phyloP scores from a whole-genome alignment of 2,329 filamentous ascomycete genomes.

The Penicillium verrucosum region DNA sequence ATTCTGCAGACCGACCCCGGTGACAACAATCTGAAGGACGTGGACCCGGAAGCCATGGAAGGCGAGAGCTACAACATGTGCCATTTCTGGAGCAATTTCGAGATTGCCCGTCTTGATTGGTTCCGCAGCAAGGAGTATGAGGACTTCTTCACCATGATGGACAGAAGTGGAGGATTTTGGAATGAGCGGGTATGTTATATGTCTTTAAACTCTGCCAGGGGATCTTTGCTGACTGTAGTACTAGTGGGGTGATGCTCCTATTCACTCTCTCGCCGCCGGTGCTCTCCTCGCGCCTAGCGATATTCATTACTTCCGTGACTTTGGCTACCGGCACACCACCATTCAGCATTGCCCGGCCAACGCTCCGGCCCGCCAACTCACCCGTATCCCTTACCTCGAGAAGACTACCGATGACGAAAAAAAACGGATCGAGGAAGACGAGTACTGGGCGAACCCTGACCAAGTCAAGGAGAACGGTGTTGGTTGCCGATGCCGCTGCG shows the following conservation, averaged over 20 bases:
- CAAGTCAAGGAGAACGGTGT: constrained; percentile 91
- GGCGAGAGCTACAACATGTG: constrained; percentile 99
- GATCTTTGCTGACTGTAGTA: constrained; percentile 31
- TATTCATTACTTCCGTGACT: constrained; percentile 98
- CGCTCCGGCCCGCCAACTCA: constrained; percentile 80
- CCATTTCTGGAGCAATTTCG: constrained; percentile 99
- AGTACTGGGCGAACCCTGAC: constrained; percentile 91
- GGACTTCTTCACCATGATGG: constrained; percentile 99
- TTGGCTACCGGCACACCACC: constrained; percentile 96
- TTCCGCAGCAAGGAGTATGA: constrained; percentile 97
- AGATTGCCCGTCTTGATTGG: constrained; percentile 91
- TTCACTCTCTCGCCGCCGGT: constrained; percentile 94
- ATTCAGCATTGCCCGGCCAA: constrained; percentile 98
- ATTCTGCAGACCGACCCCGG: constrained; percentile 73
- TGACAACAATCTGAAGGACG: constrained; percentile 67
- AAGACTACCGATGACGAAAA: constrained; percentile 76
- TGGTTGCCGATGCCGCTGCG: constrained; percentile 92
- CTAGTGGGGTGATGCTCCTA: constrained; percentile 97
- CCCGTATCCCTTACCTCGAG: constrained; percentile 76
- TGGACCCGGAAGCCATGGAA: constrained; percentile 92
- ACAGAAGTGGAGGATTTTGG: constrained; percentile 96
- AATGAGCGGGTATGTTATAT: constrained; percentile 79
- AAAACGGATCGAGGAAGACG: constrained; percentile 84
- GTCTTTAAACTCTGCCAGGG: background rate
- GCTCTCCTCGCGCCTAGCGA: constrained; percentile 76